Base-by-base conservation (phyloP, 1,284 basidiomycete species). In the Calocybe gambosa region DNA sequence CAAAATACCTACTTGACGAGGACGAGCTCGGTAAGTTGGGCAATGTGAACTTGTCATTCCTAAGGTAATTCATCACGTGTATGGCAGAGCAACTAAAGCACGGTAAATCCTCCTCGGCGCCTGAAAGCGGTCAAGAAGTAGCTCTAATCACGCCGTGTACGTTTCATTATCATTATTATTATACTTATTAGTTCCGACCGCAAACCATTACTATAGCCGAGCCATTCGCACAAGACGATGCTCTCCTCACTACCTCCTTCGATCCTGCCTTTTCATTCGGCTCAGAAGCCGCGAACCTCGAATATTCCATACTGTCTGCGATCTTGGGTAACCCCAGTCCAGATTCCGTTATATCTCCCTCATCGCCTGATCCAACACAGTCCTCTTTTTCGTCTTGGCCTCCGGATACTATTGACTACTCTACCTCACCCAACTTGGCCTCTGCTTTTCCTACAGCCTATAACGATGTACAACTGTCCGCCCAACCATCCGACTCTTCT, bases 1-100 rank as follows among this genome's bases (percentile, higher is more conserved):
- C 95, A 19, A 99, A 99, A 64, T 99, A 98, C 65, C 78, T 96
- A 13, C 72, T 93, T 52, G 91, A 95, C 63, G 91, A 93, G 40
- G 88, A 90, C 38, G 93, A 96, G 63, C 80, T 93, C 47, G 85
- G 92, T 91, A 61, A 57, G 82, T 25, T 31, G 18, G 9, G n/a
- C 26, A 36, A 28, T 34, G 40, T 20, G 38, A 43, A 48, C 52
- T 52, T 50, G 47, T 56, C 48, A 54, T 53, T 55, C 50, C 45
- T 41, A 42, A 54, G 43, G 49, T 54, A 29, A 55, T 53, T 62
- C 54, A 67, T 73, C 70, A 73, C 68, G 67, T 73, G 69, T 47
- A 41, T 26, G 38, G 29, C 60, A 85, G 82, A 82, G 47, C 75
- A 75, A 59, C 63, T 82, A 18, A 85, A 84, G 62, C 74, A 74